A percentile compares a stretch with the other conserved stretches of the same genome.
These are phyloP conservation scores for Metschnikowia baotianmanensis DNA, from an alignment of 805 yeast species.

Conservation along the genomic window DNA sequence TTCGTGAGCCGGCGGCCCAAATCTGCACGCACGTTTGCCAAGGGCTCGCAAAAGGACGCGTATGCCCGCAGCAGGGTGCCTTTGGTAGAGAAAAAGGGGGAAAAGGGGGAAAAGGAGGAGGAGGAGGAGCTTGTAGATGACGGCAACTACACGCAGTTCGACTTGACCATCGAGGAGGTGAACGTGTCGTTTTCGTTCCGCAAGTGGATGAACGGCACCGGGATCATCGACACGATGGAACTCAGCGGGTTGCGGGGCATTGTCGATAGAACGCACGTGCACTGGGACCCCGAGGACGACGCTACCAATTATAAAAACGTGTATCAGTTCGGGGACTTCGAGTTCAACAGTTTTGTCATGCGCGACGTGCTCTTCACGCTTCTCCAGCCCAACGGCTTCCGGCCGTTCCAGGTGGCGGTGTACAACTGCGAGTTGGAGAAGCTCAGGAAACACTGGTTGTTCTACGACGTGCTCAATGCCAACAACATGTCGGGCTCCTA, in stretches of 20 bases:
- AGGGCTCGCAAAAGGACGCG: constrained; percentile 74
- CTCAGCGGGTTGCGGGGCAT: constrained; percentile 88
- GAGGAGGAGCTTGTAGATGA: constrained; percentile 53
- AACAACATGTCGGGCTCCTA: constrained; percentile 85
- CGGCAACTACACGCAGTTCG: constrained; percentile 96
- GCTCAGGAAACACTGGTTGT: constrained; percentile 89
- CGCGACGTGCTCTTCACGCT: constrained; percentile 83
- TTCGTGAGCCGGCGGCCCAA: constrained; percentile 84
- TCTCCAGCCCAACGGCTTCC: constrained; percentile 74
- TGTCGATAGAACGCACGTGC: constrained; percentile 84
- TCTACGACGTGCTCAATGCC: constrained; percentile 83
- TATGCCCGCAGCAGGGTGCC: constrained; percentile 48
- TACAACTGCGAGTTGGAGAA: constrained; percentile 78
- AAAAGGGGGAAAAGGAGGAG: constrained; percentile 7
- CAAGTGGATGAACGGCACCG: constrained; percentile 88
- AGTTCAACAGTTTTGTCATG: constrained; percentile 76
- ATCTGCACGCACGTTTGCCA: constrained; percentile 48
- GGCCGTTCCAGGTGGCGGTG: constrained; percentile 85
- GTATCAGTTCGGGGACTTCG: constrained; percentile 87
- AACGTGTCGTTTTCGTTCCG: constrained; percentile 75
- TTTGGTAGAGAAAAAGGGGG: constrained; percentile 1
- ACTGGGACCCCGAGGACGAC: constrained; percentile 78
- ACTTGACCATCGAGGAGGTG: constrained; percentile 82
- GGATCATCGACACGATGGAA: constrained; percentile 74
- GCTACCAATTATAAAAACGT: constrained; percentile 77